Evolutionary conservation across 805 yeast genomes (phyloP), one percentile per base, ranked within the genome.

Genomic region (Pichia phayaonensis): DNA sequence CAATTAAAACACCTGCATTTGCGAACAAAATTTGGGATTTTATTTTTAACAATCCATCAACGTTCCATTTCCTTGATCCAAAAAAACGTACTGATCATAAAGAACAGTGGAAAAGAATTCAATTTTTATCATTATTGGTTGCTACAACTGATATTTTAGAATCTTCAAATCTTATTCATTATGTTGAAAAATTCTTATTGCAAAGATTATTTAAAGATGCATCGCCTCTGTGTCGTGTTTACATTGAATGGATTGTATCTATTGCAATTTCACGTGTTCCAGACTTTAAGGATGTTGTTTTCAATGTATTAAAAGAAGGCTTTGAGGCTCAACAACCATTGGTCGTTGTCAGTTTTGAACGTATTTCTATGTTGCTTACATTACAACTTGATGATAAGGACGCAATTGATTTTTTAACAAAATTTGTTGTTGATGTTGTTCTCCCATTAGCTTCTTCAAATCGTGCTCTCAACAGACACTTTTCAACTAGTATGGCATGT

Each of bases 401-500:
- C 10, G 56, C 63, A 1, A 56, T 59, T 4, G 31, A 59, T 8
- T 69, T 69, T 44, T 67, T 78, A 45, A 61, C 74, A 13, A 64
- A 69, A 1, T 77, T 77, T 54, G 66, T 83, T 3, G 66, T 76
- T 21, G 67, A 73, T 5, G 58, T 69, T 2, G 60, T 89, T 26
- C 64, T 90, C 5, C 84, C 96, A 0, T 79, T 81, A 44, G 81
- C 95, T 8, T 80, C 96, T 0, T 84, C 95, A 4, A 89, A 87
- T 64, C 83, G 87, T 58, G 95, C 96, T 0, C 69, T 83, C 8
- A 77, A 84, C 1, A 79, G 98, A 57, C 98, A 90, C 66, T 86
- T 86, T 55, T 83, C 96, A 0, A 81, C 83, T 47, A 86, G 96
- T 0, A 71, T 90, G 64, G 73, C 86, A 22, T 73, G 83, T 43